Conservation (phyloP, 371 early-diverging fungal species). For the Actinomucor elegans region DNA sequence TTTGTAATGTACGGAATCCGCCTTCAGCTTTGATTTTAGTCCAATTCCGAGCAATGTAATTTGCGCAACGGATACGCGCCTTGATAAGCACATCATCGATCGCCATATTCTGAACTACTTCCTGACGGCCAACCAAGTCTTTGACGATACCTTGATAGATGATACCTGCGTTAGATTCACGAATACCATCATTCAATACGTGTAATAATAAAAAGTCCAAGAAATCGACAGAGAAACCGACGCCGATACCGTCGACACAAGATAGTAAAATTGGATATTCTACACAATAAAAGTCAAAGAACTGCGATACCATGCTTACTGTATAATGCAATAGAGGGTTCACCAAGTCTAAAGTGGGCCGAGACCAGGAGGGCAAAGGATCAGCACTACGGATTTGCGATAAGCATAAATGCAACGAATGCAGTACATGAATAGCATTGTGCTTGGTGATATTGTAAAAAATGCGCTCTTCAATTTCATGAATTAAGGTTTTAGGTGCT, state of each 20-base stretch:
- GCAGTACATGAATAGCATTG: conserved; percentile 44
- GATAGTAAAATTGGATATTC: conserved; percentile 50
- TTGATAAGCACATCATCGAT: conserved; percentile 42
- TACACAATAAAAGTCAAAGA: conserved; percentile 48
- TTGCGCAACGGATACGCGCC: conserved; percentile 31
- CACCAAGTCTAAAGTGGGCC: conserved; percentile 27
- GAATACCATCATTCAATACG: conserved; percentile 39
- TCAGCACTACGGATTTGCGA: conserved; percentile 42
- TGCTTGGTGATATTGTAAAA: conserved; percentile 40
- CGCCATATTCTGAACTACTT: conserved; percentile 40
- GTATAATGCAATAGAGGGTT: conserved; percentile 39
- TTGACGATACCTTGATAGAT: conserved; percentile 52
- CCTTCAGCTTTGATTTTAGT: conserved; percentile 33
- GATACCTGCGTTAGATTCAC: conserved; percentile 33
- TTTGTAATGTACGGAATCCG: conserved; percentile 35
- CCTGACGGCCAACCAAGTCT: conserved; percentile 45
- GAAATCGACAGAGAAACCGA: conserved; percentile 48
- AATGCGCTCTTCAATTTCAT: conserved; percentile 22
- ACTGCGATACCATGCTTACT: conserved; percentile 30
- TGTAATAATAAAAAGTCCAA: conserved; percentile 41
- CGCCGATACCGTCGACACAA: conserved; percentile 48
- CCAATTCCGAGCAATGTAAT: conserved; percentile 31
- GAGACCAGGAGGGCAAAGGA: conserved; percentile 45
- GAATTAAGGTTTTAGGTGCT: conserved; percentile 10
- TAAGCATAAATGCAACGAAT: conserved; percentile 41